Evolutionary conservation across 768 basidiomycete species (phyloP).

Genomic region (Suillus ampliporus): DNA sequence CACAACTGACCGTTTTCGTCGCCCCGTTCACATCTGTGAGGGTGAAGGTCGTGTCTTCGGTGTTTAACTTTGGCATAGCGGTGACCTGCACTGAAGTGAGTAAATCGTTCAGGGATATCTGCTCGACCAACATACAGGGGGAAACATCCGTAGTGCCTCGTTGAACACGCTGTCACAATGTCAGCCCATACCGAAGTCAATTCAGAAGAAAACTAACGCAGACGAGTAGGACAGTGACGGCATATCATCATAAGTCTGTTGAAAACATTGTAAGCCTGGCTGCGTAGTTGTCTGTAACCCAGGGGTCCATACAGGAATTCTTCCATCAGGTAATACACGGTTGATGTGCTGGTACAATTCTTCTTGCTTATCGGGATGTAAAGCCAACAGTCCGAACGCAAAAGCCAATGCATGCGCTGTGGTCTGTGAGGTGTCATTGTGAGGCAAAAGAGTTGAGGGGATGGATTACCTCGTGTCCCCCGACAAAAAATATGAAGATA

Average conservation of each 20-base stretch:
- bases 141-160: conserved; percentile 39
- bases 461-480: conserved; percentile 59
- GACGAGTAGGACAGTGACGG: conserved; percentile 26
- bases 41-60: conserved; percentile 52
- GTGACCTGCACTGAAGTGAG: conserved; percentile 36
- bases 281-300: neutral
- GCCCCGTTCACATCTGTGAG: conserved; percentile 42
- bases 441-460: neutral
- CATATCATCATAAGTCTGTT: conserved; percentile 38
- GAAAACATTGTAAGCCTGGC: neutral
- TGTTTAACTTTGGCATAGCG: conserved; percentile 48
- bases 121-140: conserved; percentile 28
- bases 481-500: conserved; percentile 53
- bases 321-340: conserved; percentile 27
- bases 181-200: neutral
- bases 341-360: conserved; percentile 40
- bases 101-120: neutral
- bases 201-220: conserved; percentile 24
- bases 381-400: conserved; percentile 41
- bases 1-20: conserved; percentile 43
- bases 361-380: conserved; percentile 48
- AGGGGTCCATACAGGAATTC: conserved; percentile 27
- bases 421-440: conserved; percentile 26
- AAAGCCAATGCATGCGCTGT: conserved; percentile 40
- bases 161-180: conserved; percentile 30